These are phyloP conservation scores for Pseudogymnoascus sp. DNA, from an alignment of 2,329 filamentous ascomycete genomes.

Conservation along the genomic window DNA sequence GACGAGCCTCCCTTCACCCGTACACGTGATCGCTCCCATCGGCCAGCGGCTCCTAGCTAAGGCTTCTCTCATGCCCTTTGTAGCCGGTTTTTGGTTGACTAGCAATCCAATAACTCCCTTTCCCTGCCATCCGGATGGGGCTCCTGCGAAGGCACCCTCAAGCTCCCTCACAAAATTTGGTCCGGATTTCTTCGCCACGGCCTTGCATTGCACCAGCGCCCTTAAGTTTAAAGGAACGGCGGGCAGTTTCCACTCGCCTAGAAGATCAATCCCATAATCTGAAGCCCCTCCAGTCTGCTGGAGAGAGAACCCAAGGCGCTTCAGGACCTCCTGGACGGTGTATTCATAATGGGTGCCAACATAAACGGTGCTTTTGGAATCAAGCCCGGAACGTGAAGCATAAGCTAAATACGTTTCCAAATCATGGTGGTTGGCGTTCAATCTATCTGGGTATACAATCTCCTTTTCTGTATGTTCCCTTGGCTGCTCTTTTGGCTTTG, in stretches of 20 bases:
- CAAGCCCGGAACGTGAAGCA: constrained; percentile 46
- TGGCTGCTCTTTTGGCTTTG: neutral
- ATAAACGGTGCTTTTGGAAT: constrained; percentile 51
- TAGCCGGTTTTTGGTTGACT: constrained; percentile 61
- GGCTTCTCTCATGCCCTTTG: constrained; percentile 69
- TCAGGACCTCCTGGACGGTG: constrained; percentile 48
- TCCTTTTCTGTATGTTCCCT: constrained; percentile 3
- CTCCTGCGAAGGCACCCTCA: constrained; percentile 67
- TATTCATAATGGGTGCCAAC: constrained; percentile 75
- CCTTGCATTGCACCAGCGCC: constrained; percentile 63
- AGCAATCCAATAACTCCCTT: constrained; percentile 61
- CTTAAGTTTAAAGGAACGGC: constrained; percentile 31
- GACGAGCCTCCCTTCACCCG: constrained; percentile 46
- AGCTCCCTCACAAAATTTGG: constrained; percentile 64
- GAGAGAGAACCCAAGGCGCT: constrained; percentile 55
- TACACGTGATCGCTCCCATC: constrained; percentile 62
- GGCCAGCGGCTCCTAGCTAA: constrained; percentile 59
- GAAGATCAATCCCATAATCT: constrained; percentile 66
- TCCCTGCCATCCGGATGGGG: constrained; percentile 64
- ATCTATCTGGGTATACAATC: constrained; percentile 39
- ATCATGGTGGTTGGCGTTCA: constrained; percentile 49
- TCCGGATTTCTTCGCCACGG: constrained; percentile 37
- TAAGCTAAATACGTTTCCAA: constrained; percentile 58
- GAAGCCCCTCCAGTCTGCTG: constrained; percentile 56
- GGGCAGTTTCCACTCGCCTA: constrained; percentile 61